phyloP scores from a whole-genome alignment of 768 basidiomycete genomes.

The Russula vinacea region DNA sequence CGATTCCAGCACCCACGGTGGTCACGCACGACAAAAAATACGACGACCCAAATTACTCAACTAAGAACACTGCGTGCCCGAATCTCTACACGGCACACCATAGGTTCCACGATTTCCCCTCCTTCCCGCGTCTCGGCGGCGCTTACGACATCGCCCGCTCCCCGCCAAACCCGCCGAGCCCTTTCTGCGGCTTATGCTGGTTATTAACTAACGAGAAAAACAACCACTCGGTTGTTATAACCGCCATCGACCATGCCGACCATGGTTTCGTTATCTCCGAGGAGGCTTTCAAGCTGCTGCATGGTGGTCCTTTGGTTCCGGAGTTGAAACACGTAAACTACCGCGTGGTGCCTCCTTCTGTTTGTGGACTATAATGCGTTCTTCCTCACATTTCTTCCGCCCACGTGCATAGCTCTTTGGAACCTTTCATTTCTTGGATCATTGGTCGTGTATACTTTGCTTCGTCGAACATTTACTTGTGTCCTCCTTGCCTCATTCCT shows the following conservation, averaged over 20 bases:
- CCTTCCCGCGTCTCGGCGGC: slow-evolving; percentile 60
- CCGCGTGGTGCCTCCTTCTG: slow-evolving; percentile 32
- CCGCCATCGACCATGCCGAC: slow-evolving; percentile 52
- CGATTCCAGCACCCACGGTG: neutral
- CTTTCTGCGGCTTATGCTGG: slow-evolving; percentile 62
- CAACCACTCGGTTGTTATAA: slow-evolving; percentile 43
- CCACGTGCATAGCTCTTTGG: no score
- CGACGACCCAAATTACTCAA: slow-evolving; percentile 43
- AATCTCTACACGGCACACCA: slow-evolving; percentile 46
- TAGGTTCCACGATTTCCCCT: slow-evolving; percentile 51
- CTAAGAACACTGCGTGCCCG: slow-evolving; percentile 48
- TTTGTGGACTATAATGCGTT: slow-evolving; percentile 28
- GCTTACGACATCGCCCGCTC: slow-evolving; percentile 49
- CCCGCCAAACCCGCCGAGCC: no score
- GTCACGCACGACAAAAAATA: slow-evolving; percentile 48
- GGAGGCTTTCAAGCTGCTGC: slow-evolving; percentile 36
- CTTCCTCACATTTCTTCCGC: no score
- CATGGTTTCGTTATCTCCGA: slow-evolving; percentile 41
- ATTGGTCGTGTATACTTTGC: no score
- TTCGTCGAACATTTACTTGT: no score
- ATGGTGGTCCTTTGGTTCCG: slow-evolving; percentile 20
- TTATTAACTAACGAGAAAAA: slow-evolving; percentile 46
- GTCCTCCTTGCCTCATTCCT: no score
- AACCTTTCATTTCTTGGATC: no score
- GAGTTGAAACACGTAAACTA: no score